These are phyloP conservation scores for Calonectria henricotiae DNA, from an alignment of 2,329 filamentous ascomycete species.

Conservation along the genomic window DNA sequence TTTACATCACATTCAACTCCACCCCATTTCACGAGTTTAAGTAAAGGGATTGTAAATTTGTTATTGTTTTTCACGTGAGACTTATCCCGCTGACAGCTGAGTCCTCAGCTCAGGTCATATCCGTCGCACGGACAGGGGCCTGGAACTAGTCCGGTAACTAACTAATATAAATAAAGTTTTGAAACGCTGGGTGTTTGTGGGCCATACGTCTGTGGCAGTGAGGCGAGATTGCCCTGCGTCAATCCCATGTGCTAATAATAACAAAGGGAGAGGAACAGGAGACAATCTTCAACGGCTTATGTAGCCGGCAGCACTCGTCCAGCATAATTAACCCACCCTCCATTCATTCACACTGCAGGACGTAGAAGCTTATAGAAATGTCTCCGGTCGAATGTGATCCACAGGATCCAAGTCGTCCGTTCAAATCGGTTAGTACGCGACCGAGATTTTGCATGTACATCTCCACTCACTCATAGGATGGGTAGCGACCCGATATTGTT, in stretches of 20 bases:
- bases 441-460: background rate
- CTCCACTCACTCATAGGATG: background rate
- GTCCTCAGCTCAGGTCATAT: background rate
- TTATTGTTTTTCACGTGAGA: background rate
- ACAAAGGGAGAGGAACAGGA: background rate
- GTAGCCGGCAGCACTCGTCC: background rate
- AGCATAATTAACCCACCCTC: background rate
- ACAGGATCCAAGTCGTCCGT: background rate
- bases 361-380: background rate
- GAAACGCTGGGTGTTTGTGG: background rate
- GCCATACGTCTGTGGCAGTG: background rate
- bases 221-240: background rate
- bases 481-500: slow-evolving; percentile 11
- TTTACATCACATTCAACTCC: too few relatives aligned
- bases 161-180: background rate
- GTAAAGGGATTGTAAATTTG: background rate
- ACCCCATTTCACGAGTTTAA: too few relatives aligned
- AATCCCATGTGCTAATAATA: background rate
- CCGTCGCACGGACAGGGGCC: background rate
- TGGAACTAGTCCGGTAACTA: too few relatives aligned
- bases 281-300: too few relatives aligned
- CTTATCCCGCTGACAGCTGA: background rate
- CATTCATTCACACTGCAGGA: background rate
- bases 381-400: slow-evolving; percentile 1
- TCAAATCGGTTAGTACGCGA: slow-evolving; percentile 14